Base-by-base conservation (phyloP, 2,329 filamentous ascomycete genomes). In the Mollisiaceae sp. region DNA sequence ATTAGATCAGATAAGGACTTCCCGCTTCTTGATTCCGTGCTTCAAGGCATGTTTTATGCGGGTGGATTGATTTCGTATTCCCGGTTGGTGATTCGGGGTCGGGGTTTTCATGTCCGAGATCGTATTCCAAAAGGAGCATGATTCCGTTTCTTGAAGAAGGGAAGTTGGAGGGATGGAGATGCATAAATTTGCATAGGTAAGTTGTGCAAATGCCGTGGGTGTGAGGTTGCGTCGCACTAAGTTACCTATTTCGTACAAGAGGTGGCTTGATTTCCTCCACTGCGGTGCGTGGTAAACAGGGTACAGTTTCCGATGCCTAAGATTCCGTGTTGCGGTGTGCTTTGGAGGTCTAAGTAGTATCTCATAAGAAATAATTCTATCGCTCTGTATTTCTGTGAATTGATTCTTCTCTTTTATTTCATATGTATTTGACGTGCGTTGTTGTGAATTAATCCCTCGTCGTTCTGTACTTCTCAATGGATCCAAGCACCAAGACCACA, bases 181-280 rank as follows among this genome's bases (percentile, higher is more conserved):
- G 45, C 45, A 50, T 50, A 50, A 50, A 9, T 50, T 50, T 50
- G 45, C 45, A 50, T 20, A 50, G 32, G 50, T 54, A 50, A 54
- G 50, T 54, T 54, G 50, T 54, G 50, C 22, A 54, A 18, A 18
- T 18, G 12, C 14, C 18, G 50, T 50, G 45, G 45, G 45, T 24
- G 20, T 50, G 45, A 50, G n/a, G 45, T 11, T 50, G n/a, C 45
- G 45, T 50, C 18, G 27, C 14, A 22, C 50, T 24, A 35, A 20
- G 20, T 27, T 22, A 24, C 27, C 27, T 32, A 32, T 32, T 32
- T 32, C 27, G 27, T 32, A 6, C 27, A 32, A 32, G 27, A 32
- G 27, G 18, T 35, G 22, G 50, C 22, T 54, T 54, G 50, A 54
- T 50, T 50, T 27, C 41, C 18, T 15, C 20, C 4, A 8, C 11